Conservation (phyloP, 345 rosid species). For the Ceriops zippeliana region DNA sequence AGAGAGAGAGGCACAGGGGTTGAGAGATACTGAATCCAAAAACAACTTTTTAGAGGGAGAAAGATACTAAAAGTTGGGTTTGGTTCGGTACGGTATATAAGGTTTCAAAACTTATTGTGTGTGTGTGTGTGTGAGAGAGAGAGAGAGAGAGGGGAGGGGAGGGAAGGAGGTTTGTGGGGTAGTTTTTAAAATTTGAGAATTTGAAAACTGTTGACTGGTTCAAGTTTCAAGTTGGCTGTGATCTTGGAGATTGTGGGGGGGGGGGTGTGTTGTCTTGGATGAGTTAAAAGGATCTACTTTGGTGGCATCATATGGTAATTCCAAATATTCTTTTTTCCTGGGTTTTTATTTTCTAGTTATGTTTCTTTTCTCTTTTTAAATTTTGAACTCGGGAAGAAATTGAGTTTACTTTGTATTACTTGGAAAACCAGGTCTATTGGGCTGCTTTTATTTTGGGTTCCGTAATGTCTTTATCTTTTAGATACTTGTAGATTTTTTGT, state of each 20-base stretch:
- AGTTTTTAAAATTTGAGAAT: conserved; percentile 1
- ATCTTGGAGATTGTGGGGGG: conserved; percentile 5
- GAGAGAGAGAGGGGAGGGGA: conserved; percentile 1
- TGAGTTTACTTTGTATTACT: background rate
- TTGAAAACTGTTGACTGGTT: background rate
- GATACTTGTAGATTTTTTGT: background rate
- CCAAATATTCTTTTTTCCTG: background rate
- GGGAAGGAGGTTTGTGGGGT: background rate
- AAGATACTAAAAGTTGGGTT: background rate
- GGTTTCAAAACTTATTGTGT: background rate
- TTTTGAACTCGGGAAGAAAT: background rate
- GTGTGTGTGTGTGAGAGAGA: too few species aligned
- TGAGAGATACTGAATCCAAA: conserved; percentile 5
- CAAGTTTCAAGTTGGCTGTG: conserved; percentile 1
- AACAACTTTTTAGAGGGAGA: conserved; percentile 8
- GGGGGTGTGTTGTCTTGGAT: conserved; percentile 14
- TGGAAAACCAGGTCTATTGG: background rate
- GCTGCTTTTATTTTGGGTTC: background rate
- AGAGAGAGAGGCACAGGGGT: background rate
- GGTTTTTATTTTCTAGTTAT: background rate
- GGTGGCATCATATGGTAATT: conserved; percentile 33
- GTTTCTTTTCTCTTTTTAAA: background rate
- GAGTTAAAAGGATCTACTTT: conserved; percentile 27
- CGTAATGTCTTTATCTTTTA: background rate
- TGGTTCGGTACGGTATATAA: conserved; percentile 3